Conservation (phyloP, 1,284 basidiomycete species). For the Agaricales sp. region DNA sequence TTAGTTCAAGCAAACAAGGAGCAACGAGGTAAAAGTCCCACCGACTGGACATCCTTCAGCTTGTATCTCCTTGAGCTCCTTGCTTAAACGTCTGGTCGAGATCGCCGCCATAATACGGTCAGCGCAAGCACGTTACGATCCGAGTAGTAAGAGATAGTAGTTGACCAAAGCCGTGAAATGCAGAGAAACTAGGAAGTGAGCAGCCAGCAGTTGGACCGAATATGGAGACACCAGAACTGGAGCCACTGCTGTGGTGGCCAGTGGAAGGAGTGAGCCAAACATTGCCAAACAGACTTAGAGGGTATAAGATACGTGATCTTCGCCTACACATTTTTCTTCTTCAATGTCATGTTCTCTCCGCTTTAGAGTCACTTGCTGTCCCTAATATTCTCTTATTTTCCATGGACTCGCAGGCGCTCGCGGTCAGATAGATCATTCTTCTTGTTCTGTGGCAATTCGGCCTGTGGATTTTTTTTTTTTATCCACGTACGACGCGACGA, state of each 20-base stretch:
- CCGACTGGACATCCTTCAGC: conserved; percentile 65
- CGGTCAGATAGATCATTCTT: conserved; percentile 40
- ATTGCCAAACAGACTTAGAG: conserved; percentile 14
- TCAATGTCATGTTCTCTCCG: conserved; percentile 35
- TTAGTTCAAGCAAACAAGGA: neutral
- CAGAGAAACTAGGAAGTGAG: too few relatives aligned
- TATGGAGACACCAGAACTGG: conserved; percentile 2
- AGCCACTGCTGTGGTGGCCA: neutral
- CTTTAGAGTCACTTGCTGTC: conserved; percentile 57
- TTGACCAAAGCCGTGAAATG: neutral
- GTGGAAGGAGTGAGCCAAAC: conserved; percentile 15
- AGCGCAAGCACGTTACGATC: conserved; percentile 12
- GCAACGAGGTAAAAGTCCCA: conserved; percentile 19
- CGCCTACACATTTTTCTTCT: conserved; percentile 14
- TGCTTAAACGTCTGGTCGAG: conserved; percentile 53
- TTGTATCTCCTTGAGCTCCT: conserved; percentile 66
- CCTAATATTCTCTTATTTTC: conserved; percentile 21
- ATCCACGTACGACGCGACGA: conserved; percentile 18
- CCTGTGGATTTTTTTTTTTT: conserved; percentile 15
- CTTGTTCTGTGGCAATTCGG: conserved; percentile 17
- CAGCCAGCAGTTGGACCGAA: too few relatives aligned
- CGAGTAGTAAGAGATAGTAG: conserved; percentile 6
- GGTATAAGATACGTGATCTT: conserved; percentile 18
- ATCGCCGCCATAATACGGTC: conserved; percentile 52
- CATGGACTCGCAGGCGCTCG: conserved; percentile 52